Evolutionary conservation across 306 rosid species (phyloP).

Genomic region (Heteromeles arbutifolia): DNA sequence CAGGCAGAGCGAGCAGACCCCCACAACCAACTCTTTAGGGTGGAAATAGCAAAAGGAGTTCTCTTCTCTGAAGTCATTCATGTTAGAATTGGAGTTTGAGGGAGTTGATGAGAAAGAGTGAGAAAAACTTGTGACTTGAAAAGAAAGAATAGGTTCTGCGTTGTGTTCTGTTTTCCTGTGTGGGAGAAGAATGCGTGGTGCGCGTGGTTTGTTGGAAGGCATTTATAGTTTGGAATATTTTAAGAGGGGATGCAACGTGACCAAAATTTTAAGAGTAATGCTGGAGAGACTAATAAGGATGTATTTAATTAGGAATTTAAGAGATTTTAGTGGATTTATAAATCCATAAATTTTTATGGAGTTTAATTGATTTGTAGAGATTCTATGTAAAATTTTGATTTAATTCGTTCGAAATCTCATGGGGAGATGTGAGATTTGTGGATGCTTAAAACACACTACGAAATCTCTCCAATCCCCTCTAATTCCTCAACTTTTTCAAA

Average conservation of each 20-base stretch:
- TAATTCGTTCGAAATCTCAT: too few species aligned
- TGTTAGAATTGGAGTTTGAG: constrained; percentile 16
- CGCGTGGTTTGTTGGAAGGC: not conserved
- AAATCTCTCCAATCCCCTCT: too few species aligned
- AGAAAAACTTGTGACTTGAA: not conserved
- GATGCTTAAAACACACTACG: too few species aligned
- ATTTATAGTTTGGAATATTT: not conserved
- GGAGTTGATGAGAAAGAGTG: constrained; percentile 1
- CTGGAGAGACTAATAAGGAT: accelerated
- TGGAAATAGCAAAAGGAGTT: constrained; percentile 70
- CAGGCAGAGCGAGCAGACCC: constrained; percentile 78
- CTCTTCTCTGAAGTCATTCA: constrained; percentile 53
- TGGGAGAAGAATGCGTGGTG: not conserved
- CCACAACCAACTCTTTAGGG: constrained; percentile 62
- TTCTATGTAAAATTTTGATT: too few species aligned
- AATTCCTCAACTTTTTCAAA: too few species aligned
- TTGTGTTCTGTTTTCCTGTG: not conserved
- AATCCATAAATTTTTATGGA: too few species aligned
- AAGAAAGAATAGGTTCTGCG: not conserved
- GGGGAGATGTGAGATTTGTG: too few species aligned
- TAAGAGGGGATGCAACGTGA: too few species aligned
- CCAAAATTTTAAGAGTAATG: too few species aligned
- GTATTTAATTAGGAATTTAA: too few species aligned
- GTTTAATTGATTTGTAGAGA: too few species aligned
- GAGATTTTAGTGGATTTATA: too few species aligned